Evolutionary conservation across 108 stramenopile species (phyloP), one percentile per base, ranked within the genome.

Genomic region (Bacterosira constricta): DNA sequence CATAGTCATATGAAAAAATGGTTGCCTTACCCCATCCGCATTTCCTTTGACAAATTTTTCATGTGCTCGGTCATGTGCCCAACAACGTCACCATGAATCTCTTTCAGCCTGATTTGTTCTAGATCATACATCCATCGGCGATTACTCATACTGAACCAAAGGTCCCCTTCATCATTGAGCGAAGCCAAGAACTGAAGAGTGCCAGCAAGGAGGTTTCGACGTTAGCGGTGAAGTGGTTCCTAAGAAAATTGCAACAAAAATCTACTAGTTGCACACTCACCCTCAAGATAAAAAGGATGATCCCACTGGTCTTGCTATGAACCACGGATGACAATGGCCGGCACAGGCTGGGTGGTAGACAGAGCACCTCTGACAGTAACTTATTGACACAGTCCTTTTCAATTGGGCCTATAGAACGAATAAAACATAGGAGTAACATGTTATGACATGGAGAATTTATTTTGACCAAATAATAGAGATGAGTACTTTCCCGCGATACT

Each of bases 41-140:
- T 80, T 39, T 60, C 66, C 23, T 66, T 63, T 3, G 64, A 36
- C 10, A 85, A 69, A 3, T 46, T 49, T 36, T 54, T 54, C 68
- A 86, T 83, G 12, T 70, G 64, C 20, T 77, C 61, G 12, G 79
- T 78, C 79, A 86, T 81, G 37, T 83, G 79, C 18, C 69, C 45
- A 0, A 80, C 79, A 21, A 71, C 69, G 34, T 70, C 69, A 20
- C 35, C 58, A 1, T 60, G 61, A 42, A 76, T 55, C 46, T 70
- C 58, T 37, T 76, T 76, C 12, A 31, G 10, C 15, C 54, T 39
- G 31, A 86, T 86, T 34, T 49, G 73, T 30, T 69, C 44, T 7
- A 87, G 57, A 60, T 87, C 80, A 77, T 73, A 85, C 46, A 83
- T 79, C 86, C 86, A 87, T 41, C 64, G 75, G 26, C 71, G 69